Conservation (phyloP, 1,284 basidiomycete genomes). For the Cryptococcus sp. region DNA sequence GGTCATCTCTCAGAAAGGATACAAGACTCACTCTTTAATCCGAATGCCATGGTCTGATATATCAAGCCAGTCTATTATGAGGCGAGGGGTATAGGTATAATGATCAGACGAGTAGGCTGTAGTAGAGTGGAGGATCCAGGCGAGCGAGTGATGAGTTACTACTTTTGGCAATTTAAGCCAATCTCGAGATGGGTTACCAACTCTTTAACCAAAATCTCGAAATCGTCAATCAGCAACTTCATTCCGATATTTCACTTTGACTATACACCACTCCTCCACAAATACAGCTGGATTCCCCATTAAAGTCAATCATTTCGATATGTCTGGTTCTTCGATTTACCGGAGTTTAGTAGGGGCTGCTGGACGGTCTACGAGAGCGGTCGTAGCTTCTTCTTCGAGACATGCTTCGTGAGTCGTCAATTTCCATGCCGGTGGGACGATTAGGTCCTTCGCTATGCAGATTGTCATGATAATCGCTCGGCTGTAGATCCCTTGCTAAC, state of each 20-base stretch:
- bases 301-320: background rate
- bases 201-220: background rate
- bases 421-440: background rate
- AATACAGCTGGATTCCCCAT: background rate
- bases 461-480: too few relatives aligned
- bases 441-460: too few relatives aligned
- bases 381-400: background rate
- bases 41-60: background rate
- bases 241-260: background rate
- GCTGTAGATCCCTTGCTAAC: too few relatives aligned
- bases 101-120: too few relatives aligned
- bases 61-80: too few relatives aligned
- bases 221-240: background rate
- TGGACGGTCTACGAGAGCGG: slow-evolving; percentile 46
- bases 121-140: too few relatives aligned
- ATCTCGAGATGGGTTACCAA: too few relatives aligned
- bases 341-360: background rate
- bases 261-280: background rate
- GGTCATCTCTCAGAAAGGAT: background rate
- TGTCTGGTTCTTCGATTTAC: background rate
- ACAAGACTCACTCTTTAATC: background rate
- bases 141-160: too few relatives aligned
- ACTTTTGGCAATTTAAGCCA: too few relatives aligned
- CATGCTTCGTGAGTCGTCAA: background rate
- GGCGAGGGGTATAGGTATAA: too few relatives aligned